Evolutionary conservation across 2,329 filamentous ascomycete species (phyloP), one percentile per base, ranked within the genome.

Genomic region (Chaetomium sp.): DNA sequence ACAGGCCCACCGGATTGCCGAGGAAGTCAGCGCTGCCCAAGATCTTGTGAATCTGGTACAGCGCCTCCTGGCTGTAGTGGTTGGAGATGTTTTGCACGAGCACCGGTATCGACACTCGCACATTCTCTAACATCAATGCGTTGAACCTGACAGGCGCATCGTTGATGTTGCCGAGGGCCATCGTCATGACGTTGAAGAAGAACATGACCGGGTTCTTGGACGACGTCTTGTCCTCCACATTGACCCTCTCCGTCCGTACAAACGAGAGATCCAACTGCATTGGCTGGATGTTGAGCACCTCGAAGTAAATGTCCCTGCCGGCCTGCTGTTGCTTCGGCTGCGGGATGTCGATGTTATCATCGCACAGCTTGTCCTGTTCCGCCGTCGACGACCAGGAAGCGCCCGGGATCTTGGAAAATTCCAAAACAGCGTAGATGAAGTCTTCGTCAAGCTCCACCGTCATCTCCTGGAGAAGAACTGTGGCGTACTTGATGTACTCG

Each of bases 81-180:
- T 90, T 96, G 57, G 91, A 90, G 62, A 99, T 87, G 74, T 93
- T 97, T 75, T 91, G 89, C 25, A 93, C 85, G 53, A 99, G 82
- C 1, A 96, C 87, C 5, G 89, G 88, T 8, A 93, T 88, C 0
- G 95, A 97, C 5, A 99, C 90, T 31, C 95, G 88, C 53, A 95
- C 93, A 72, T 99, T 99, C 77, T 99, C 95, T 27, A 99, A 80
- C 80, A 99, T 91, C 27, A 99, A 81, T 0, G 95, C 92, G 68
- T 98, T 99, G 75, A 99, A 87, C 56, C 92, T 89, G 60, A 99
- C 88, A 0, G 95, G 96, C 7, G 95, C 95, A 77, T 99, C 96
- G 73, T 99, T 99, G 81, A 99, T 92, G 73, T 99, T 99, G 69
- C 95, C 95, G 73, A 99, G 95, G 16, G 95, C 96, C 95, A 99